These are phyloP conservation scores for Vaccinium myrtillus DNA, from an alignment of 148 eudicot species.

Conservation along the genomic window DNA sequence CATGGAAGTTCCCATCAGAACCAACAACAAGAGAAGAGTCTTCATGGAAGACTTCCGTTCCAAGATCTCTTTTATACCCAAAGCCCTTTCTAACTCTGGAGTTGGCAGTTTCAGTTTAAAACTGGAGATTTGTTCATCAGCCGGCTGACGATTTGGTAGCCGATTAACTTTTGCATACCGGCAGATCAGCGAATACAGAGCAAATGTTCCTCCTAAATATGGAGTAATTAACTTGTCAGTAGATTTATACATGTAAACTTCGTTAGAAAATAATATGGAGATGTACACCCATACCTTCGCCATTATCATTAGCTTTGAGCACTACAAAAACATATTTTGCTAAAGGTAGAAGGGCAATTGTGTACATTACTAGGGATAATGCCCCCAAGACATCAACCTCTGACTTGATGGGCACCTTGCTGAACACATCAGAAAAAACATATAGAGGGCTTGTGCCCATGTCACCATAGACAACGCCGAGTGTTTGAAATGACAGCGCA, in stretches of 20 bases:
- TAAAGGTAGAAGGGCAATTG: slow-evolving; percentile 83
- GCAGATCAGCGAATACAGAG: slow-evolving; percentile 81
- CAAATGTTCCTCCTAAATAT: slow-evolving; percentile 92
- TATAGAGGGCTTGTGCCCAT: slow-evolving; percentile 97
- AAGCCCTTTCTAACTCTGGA: slow-evolving; percentile 93
- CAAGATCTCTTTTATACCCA: slow-evolving; percentile 69
- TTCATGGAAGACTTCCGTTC: slow-evolving; percentile 63
- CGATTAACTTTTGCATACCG: slow-evolving; percentile 84
- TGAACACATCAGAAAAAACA: slow-evolving; percentile 85
- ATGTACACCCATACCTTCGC: slow-evolving; percentile 66
- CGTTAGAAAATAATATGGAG: not conserved
- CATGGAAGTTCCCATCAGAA: slow-evolving; percentile 88
- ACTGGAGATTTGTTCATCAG: slow-evolving; percentile 89
- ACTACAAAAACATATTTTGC: slow-evolving; percentile 85
- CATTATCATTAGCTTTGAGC: slow-evolving; percentile 94
- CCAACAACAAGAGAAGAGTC: slow-evolving; percentile 69
- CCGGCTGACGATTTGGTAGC: slow-evolving; percentile 89
- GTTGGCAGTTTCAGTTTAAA: slow-evolving; percentile 90
- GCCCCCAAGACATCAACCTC: slow-evolving; percentile 87
- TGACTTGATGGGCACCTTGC: slow-evolving; percentile 79
- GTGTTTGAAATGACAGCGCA: slow-evolving; percentile 91
- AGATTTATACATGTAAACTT: not conserved
- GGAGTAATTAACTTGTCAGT: slow-evolving; percentile 12
- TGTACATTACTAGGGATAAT: slow-evolving; percentile 81
- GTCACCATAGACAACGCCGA: slow-evolving; percentile 97